phyloP scores from a whole-genome alignment of 495 filamentous ascomycete species.

The Corynascus novoguineensis region DNA sequence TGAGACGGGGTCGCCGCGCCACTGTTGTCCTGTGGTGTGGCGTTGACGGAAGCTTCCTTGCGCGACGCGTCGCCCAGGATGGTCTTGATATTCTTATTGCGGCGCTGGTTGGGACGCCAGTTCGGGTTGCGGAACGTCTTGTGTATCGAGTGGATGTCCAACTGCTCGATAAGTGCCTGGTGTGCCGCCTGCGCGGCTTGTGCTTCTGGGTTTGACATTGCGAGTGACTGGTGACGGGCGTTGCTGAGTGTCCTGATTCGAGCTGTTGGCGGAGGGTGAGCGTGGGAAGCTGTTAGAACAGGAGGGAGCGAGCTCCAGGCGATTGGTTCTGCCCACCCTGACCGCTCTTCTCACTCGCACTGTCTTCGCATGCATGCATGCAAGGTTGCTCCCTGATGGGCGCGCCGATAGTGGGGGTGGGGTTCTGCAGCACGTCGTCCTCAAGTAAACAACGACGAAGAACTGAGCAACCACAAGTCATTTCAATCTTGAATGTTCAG shows the following conservation, averaged over 20 bases:
- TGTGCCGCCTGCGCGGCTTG: slow-evolving; percentile 45
- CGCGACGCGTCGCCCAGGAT: slow-evolving; percentile 85
- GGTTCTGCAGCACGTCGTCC: background rate
- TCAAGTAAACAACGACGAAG: background rate
- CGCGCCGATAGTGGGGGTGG: background rate
- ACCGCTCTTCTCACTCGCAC: slow-evolving; percentile 22
- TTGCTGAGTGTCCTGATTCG: slow-evolving; percentile 7
- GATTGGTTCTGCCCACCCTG: slow-evolving; percentile 20
- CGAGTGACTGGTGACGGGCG: slow-evolving; percentile 23
- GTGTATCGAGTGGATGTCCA: slow-evolving; percentile 76
- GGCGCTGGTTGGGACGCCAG: slow-evolving; percentile 88
- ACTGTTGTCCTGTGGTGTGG: slow-evolving; percentile 70
- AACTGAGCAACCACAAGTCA: background rate
- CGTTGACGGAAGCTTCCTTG: slow-evolving; percentile 71
- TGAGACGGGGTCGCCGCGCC: slow-evolving; percentile 66
- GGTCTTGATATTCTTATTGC: slow-evolving; percentile 97
- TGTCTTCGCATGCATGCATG: too few relatives aligned
- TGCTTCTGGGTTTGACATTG: slow-evolving; percentile 32
- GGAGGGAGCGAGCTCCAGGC: background rate
- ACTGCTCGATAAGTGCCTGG: slow-evolving; percentile 64
- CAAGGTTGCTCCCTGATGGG: too few relatives aligned
- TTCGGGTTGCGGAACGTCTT: slow-evolving; percentile 81
- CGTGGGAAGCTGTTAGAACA: background rate
- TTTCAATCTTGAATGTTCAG: background rate
- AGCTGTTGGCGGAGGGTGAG: background rate